phyloP scores from a whole-genome alignment of 2,329 filamentous ascomycete genomes.

The Pseudogymnoascus sp. region DNA sequence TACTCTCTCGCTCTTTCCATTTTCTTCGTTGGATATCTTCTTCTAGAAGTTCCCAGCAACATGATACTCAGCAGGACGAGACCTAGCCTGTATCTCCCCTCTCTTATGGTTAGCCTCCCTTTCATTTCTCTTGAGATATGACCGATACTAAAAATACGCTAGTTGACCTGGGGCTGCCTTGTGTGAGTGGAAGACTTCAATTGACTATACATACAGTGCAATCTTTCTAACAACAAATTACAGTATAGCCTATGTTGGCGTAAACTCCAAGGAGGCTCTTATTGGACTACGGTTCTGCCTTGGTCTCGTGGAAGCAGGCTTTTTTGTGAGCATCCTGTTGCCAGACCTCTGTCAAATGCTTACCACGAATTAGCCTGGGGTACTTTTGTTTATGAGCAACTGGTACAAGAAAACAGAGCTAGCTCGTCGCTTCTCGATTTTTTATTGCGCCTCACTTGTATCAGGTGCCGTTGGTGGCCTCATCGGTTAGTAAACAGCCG shows the following conservation, averaged over 20 bases:
- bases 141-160: not conserved
- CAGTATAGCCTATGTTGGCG: constrained; percentile 40
- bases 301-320: constrained; percentile 29
- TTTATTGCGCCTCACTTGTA: constrained; percentile 45
- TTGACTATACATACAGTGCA: not conserved
- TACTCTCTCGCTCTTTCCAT: constrained; percentile 10
- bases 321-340: not conserved
- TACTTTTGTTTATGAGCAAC: constrained; percentile 41
- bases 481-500: not conserved
- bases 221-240: constrained; percentile 26
- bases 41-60: constrained; percentile 30
- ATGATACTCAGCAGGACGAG: constrained; percentile 5
- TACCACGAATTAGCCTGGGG: constrained; percentile 20
- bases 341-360: not conserved
- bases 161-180: not conserved
- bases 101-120: constrained; percentile 36
- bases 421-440: constrained; percentile 45
- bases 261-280: constrained; percentile 32
- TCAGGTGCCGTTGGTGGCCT: constrained; percentile 40
- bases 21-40: constrained; percentile 41
- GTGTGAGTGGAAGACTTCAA: not conserved
- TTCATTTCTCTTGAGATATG: constrained; percentile 11
- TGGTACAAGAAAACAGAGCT: constrained; percentile 46
- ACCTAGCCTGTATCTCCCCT: constrained; percentile 31
- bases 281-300: constrained; percentile 32